Evolutionary conservation across 805 yeast species (phyloP), one percentile per base, ranked within the genome.

Genomic region (Schwanniomyces polymorphus): DNA sequence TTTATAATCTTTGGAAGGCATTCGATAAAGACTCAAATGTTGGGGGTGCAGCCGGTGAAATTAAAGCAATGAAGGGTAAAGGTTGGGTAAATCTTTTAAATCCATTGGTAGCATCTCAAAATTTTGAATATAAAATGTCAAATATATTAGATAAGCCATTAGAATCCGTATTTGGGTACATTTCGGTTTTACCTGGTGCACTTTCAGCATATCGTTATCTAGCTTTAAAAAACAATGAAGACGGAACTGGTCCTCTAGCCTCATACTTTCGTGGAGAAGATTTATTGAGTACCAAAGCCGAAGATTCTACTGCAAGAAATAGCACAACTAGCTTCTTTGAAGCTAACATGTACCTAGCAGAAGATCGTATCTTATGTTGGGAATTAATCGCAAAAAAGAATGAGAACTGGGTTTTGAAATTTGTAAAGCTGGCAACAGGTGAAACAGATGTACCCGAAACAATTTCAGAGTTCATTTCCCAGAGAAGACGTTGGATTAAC

Each of bases 21-120:
- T 94, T 94, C 66, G 99, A 94, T 65, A 79, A 84, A 56, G 97
- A 94, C 63, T 91, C 97, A 1, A 91, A 92, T 58, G 97, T 94
- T 44, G 99, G 97, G 0, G 99, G 99, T 52, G 99, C 97, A 1
- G 97, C 98, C 11, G 99, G 99, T 52, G 98, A 94, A 66, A 91
- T 94, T 61, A 87, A 87, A 52, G 90, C 98, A 0, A 86, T 92
- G 88, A 91, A 90, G 58, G 99, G 99, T 38, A 87, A 84, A 57
- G 86, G 84, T 26, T 90, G 97, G 80, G 59, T 71, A 21, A 89
- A 91, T 53, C 72, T 94, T 51, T 64, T 88, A 18, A 92, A 92
- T 65, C 98, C 98, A 9, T 72, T 92, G 38, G 97, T 92, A 41
- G 97, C 97, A 0, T 89, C 97, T 0, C 98, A 92, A 64, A 92